A percentile compares a stretch with the other conserved stretches of the same genome.
Evolutionary conservation across 2,329 filamentous ascomycete species (phyloP).

Genomic region (Hypoxylon sp.): DNA sequence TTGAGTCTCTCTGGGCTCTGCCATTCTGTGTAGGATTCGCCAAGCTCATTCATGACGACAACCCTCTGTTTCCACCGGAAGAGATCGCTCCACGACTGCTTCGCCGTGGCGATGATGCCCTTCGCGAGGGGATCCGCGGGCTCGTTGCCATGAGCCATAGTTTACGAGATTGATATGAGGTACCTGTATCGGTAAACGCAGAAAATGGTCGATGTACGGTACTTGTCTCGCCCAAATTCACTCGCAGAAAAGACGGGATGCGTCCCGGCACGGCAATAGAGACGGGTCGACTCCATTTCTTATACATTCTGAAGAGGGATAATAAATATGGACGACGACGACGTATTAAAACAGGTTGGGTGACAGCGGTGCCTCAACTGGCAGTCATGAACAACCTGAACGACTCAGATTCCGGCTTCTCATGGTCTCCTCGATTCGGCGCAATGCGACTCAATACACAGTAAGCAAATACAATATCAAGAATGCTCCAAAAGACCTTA

Average conservation of each 20-base stretch:
- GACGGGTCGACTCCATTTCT: neutral
- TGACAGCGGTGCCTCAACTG: neutral
- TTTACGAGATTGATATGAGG: too few species aligned
- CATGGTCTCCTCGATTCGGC: conserved; percentile 14
- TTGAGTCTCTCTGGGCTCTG: conserved; percentile 68
- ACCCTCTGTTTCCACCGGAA: conserved; percentile 79
- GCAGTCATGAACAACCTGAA: conserved; percentile 1
- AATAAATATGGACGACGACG: neutral
- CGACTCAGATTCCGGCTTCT: neutral
- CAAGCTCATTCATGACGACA: conserved; percentile 68
- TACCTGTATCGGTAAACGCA: too few species aligned
- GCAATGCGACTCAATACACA: conserved; percentile 14
- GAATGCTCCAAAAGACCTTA: conserved; percentile 4
- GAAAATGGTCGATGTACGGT: too few species aligned
- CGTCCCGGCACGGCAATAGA: neutral
- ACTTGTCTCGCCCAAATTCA: too few species aligned
- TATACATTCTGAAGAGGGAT: conserved; percentile 9
- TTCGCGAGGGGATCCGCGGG: conserved; percentile 71
- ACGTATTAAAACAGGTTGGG: neutral
- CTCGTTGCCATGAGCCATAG: conserved; percentile 38
- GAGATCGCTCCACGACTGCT: conserved; percentile 69
- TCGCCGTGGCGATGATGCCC: conserved; percentile 69
- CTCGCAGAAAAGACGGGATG: too few species aligned
- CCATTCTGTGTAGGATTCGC: conserved; percentile 74
- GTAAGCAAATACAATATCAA: conserved; percentile 24